Evolutionary conservation across 2,329 filamentous ascomycete species (phyloP), one percentile per base, ranked within the genome.

Genomic region (Proliferodiscus dingleyae): DNA sequence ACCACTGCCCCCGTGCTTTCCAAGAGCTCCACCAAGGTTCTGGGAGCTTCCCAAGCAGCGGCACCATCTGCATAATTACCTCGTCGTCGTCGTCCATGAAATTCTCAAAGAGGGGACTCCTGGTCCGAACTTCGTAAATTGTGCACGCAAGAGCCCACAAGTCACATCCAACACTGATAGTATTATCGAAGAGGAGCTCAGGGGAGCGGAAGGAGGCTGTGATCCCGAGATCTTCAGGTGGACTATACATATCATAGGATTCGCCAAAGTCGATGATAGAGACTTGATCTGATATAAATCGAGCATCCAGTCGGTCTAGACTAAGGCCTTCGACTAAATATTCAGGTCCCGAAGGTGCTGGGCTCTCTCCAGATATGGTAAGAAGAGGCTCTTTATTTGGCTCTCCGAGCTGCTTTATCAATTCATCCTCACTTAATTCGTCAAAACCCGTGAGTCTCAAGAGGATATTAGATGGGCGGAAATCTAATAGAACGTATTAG

Each of bases 231-330:
- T 43, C 45, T 33, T 32, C 8, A 26, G 40, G 45, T 28, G 39
- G 45, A 21, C 15, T 40, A 28, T 33, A 7, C 32, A 39, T 39
- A 43, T 47, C 23, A 36, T 43, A 47, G 23, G 45, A 47, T 43
- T 47, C 45, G 33, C 45, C 45, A 15, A 49, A 49, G 24, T 49
- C 46, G n/a, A 45, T 43, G 32, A 45, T 41, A 34, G 24, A 45
- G 16, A 42, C 26, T 39, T 43, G 42, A 39, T 42, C 37, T 45
- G 46, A 41, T 24, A 43, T 34, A 13, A 45, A 45, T 23, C 42
- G 42, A 45, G 42, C 30, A 29, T 42, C 32, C 6, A 49, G 37
- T 38, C 3, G 42, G 24, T 49, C 46, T 41, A 48, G 41, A 22
- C 30, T 41, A 13, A 48, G 34, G 41, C 36, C 15, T 37, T 48